Conservation (phyloP, 1,284 basidiomycete species). For the Afroboletus lepidellus region DNA sequence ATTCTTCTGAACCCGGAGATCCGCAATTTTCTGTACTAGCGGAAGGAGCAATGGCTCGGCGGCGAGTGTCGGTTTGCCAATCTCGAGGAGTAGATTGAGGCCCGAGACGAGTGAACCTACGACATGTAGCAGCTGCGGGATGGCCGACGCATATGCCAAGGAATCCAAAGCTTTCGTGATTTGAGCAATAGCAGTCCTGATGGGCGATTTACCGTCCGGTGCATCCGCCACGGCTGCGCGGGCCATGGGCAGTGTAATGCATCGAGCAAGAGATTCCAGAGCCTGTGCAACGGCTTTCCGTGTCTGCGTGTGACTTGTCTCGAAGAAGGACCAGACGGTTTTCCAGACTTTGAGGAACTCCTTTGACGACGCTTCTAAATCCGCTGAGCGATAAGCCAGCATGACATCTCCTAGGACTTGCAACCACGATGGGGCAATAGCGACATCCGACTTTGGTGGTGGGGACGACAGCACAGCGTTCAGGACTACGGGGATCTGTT, state of each 20-base stretch:
- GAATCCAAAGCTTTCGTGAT: slow-evolving; percentile 67
- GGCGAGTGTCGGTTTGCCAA: slow-evolving; percentile 49
- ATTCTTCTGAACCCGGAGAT: slow-evolving; percentile 72
- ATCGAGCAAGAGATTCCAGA: slow-evolving; percentile 63
- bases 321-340: slow-evolving; percentile 72
- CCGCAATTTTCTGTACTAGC: slow-evolving; percentile 74
- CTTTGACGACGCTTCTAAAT: slow-evolving; percentile 46
- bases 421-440: slow-evolving; percentile 71
- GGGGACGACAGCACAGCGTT: slow-evolving; percentile 73
- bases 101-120: slow-evolving; percentile 53
- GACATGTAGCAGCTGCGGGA: slow-evolving; percentile 71
- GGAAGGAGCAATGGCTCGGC: slow-evolving; percentile 74
- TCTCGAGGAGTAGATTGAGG: slow-evolving; percentile 41
- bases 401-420: slow-evolving; percentile 69
- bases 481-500: slow-evolving; percentile 68
- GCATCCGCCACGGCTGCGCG: slow-evolving; percentile 47
- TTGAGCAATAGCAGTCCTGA: slow-evolving; percentile 64
- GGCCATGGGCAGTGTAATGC: slow-evolving; percentile 67
- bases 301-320: slow-evolving; percentile 53
- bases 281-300: slow-evolving; percentile 66
- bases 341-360: slow-evolving; percentile 75
- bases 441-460: slow-evolving; percentile 63
- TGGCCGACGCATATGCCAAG: slow-evolving; percentile 63
- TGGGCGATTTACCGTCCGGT: slow-evolving; percentile 44
- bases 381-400: slow-evolving; percentile 53